Conservation (phyloP, 176 grass and related monocot species). For the Areca catechu region DNA sequence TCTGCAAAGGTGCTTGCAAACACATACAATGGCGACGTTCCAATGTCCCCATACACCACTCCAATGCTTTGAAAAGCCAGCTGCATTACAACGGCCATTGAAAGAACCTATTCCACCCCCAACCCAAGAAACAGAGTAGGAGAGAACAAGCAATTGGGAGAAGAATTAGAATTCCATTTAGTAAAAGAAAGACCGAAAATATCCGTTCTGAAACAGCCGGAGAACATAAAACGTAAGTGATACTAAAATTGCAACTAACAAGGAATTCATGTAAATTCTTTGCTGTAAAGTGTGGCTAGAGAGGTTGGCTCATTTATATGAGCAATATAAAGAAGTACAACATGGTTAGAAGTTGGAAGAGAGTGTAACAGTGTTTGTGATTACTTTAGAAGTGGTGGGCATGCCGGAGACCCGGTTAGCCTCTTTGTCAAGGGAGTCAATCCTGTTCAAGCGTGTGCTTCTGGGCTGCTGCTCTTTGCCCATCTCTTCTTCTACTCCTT, state of each 20-base stretch:
- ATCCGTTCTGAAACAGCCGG: background rate
- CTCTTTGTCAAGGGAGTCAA: constrained; percentile 31
- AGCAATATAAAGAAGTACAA: background rate
- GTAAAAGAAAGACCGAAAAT: background rate
- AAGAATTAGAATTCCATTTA: background rate
- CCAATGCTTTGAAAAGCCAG: constrained; percentile 39
- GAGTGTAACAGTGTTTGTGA: background rate
- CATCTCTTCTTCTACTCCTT: constrained; percentile 8
- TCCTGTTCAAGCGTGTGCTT: constrained; percentile 14
- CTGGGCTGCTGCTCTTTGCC: background rate
- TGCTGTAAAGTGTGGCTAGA: no score
- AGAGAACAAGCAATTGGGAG: background rate
- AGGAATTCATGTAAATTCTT: no score
- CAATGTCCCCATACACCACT: constrained; percentile 42
- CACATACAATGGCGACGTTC: constrained; percentile 39
- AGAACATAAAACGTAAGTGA: background rate
- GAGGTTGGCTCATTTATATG: no score
- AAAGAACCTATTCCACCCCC: constrained; percentile 10
- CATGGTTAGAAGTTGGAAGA: background rate
- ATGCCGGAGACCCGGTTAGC: constrained; percentile 21
- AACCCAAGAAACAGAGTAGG: background rate
- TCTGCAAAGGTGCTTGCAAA: constrained; percentile 20
- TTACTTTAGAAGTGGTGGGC: constrained; percentile 21
- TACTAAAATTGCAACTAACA: no score
- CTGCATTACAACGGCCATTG: constrained; percentile 19